phyloP scores from a whole-genome alignment of 768 basidiomycete genomes.

The Panaeolus cyanescens region DNA sequence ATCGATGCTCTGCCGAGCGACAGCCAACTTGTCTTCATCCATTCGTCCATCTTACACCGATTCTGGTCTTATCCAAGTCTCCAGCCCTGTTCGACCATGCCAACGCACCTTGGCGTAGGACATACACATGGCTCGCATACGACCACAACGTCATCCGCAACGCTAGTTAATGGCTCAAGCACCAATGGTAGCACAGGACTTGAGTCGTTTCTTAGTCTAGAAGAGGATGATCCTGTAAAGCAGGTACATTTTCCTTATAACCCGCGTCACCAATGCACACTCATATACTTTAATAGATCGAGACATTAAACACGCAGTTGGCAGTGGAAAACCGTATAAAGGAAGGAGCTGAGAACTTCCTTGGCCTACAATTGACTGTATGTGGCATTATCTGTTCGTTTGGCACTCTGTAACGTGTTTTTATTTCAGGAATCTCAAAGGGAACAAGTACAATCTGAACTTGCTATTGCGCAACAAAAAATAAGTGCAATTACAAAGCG shows the following conservation, averaged over 20 bases:
- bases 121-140: slow-evolving; percentile 16
- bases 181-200: slow-evolving; percentile 12
- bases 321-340: slow-evolving; percentile 81
- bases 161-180: slow-evolving; percentile 27
- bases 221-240: slow-evolving; percentile 44
- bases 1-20: slow-evolving; percentile 11
- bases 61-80: background rate
- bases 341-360: slow-evolving; percentile 89
- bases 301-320: slow-evolving; percentile 65
- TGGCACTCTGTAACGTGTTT: background rate
- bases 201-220: slow-evolving; percentile 42
- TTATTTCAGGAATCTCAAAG: slow-evolving; percentile 52
- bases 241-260: slow-evolving; percentile 36
- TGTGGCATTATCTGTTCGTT: slow-evolving; percentile 18
- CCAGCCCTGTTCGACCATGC: slow-evolving; percentile 10
- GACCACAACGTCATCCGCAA: slow-evolving; percentile 23
- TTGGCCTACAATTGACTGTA: slow-evolving; percentile 66
- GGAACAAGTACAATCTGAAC: slow-evolving; percentile 71
- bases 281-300: slow-evolving; percentile 47
- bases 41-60: background rate
- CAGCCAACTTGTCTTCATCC: background rate
- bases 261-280: background rate
- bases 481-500: slow-evolving; percentile 66
- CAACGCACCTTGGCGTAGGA: slow-evolving; percentile 17
- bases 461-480: slow-evolving; percentile 73